Conservation (phyloP, 495 filamentous ascomycete genomes). For the Hypomontagnella monticulosa region DNA sequence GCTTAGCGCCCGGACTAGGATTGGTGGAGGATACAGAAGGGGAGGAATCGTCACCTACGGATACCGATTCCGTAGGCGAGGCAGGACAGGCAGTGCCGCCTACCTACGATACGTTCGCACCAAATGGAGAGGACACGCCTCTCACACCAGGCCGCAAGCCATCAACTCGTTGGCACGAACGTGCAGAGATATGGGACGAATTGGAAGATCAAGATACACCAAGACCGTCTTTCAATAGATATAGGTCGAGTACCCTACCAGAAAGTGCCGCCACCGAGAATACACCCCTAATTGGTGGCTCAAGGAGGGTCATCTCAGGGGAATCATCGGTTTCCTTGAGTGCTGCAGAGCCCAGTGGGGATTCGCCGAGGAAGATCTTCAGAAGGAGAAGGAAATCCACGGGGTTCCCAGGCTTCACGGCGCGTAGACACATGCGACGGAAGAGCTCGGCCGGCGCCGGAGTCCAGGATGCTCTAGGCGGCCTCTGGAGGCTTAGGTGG, state of each 20-base stretch:
- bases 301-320: constrained; percentile 36
- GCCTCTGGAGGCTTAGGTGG: constrained; percentile 54
- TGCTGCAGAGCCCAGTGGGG: constrained; percentile 28
- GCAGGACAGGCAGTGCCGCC: constrained; percentile 46
- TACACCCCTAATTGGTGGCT: constrained; percentile 40
- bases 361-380: constrained; percentile 45
- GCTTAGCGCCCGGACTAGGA: constrained; percentile 74
- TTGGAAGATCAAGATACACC: constrained; percentile 66
- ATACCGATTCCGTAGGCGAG: constrained; percentile 53
- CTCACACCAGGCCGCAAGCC: constrained; percentile 46
- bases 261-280: constrained; percentile 37
- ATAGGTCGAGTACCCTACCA: constrained; percentile 52
- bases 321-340: constrained; percentile 40
- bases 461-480: constrained; percentile 51
- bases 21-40: constrained; percentile 72
- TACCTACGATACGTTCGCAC: constrained; percentile 60
- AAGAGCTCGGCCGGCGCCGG: constrained; percentile 46
- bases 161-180: constrained; percentile 60
- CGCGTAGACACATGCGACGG: constrained; percentile 47
- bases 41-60: constrained; percentile 60
- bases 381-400: constrained; percentile 59
- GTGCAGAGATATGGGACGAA: constrained; percentile 73
- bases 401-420: constrained; percentile 64
- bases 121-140: constrained; percentile 45
- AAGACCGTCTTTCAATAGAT: constrained; percentile 47